phyloP scores from a whole-genome alignment of 2,329 filamentous ascomycete species.

The Pseudogymnoascus sp. region DNA sequence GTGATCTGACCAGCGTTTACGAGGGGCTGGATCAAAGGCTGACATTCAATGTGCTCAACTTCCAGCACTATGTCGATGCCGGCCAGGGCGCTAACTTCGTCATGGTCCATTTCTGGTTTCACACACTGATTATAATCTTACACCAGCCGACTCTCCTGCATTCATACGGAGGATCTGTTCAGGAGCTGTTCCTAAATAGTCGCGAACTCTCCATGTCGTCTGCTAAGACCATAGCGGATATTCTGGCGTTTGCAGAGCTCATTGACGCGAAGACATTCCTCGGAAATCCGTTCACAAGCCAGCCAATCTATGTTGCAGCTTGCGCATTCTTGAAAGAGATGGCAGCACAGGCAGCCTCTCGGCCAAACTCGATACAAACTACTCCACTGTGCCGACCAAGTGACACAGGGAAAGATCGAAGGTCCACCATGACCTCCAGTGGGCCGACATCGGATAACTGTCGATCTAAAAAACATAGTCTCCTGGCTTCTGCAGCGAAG shows the following conservation, averaged over 20 bases:
- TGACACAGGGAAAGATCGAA: neutral
- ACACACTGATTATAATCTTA: slow-evolving; percentile 75
- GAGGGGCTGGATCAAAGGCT: slow-evolving; percentile 68
- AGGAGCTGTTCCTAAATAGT: slow-evolving; percentile 57
- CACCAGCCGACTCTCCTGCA: slow-evolving; percentile 79
- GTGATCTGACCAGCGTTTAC: slow-evolving; percentile 49
- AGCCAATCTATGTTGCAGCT: slow-evolving; percentile 86
- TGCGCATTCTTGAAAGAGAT: slow-evolving; percentile 77
- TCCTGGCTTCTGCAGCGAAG: neutral
- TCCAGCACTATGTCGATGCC: slow-evolving; percentile 73
- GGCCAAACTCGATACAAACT: slow-evolving; percentile 1
- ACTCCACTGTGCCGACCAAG: neutral
- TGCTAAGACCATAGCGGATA: slow-evolving; percentile 86
- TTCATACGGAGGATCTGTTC: slow-evolving; percentile 31
- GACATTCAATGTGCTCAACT: slow-evolving; percentile 80
- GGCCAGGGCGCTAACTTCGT: slow-evolving; percentile 84
- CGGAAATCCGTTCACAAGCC: slow-evolving; percentile 81
- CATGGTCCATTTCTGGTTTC: slow-evolving; percentile 80
- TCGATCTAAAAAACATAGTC: neutral
- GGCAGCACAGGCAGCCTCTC: slow-evolving; percentile 16
- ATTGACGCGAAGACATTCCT: slow-evolving; percentile 80
- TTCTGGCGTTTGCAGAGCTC: slow-evolving; percentile 76
- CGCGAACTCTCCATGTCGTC: slow-evolving; percentile 50
- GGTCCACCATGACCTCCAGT: neutral
- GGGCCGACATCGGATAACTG: neutral